These are phyloP conservation scores for Pythium dissimile DNA, from an alignment of 352 stramenopile genomes.

Conservation along the genomic window DNA sequence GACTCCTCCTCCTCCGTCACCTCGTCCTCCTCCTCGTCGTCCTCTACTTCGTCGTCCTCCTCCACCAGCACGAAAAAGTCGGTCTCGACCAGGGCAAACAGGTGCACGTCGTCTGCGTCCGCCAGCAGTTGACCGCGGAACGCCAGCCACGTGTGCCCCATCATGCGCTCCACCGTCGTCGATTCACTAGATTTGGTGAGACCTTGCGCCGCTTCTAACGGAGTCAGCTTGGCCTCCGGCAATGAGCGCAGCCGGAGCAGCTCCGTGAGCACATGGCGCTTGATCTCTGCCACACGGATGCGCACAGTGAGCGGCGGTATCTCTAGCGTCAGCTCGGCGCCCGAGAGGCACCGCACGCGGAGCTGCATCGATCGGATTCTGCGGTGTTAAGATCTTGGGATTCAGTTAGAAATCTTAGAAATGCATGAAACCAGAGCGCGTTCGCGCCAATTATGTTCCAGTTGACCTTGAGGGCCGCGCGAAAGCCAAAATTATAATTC, in stretches of 20 bases:
- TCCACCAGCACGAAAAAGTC: slow-evolving; percentile 71
- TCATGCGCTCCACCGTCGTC: slow-evolving; percentile 8
- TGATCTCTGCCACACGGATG: slow-evolving; percentile 46
- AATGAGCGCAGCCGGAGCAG: slow-evolving; percentile 5
- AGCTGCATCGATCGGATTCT: slow-evolving; percentile 25
- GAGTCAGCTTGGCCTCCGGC: background rate
- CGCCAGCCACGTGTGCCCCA: slow-evolving; percentile 38
- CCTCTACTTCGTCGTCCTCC: slow-evolving; percentile 3
- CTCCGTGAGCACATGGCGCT: slow-evolving; percentile 23
- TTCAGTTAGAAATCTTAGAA: background rate
- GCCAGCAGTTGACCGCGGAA: slow-evolving; percentile 54
- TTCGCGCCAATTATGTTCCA: background rate
- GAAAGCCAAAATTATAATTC: too few relatives aligned
- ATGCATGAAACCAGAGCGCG: background rate
- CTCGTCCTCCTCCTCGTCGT: slow-evolving; percentile 17
- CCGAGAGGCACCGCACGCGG: slow-evolving; percentile 50
- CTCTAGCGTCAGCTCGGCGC: slow-evolving; percentile 50
- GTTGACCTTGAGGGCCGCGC: too few relatives aligned
- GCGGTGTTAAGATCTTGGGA: background rate
- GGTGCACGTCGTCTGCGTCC: slow-evolving; percentile 53
- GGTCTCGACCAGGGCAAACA: slow-evolving; percentile 38
- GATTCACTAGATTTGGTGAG: background rate
- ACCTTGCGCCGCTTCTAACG: too few relatives aligned
- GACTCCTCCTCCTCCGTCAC: slow-evolving; percentile 5
- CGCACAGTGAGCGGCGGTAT: slow-evolving; percentile 34